Base-by-base conservation (phyloP, 2,329 filamentous ascomycete species). In the Atkinsonella hypoxylon region DNA sequence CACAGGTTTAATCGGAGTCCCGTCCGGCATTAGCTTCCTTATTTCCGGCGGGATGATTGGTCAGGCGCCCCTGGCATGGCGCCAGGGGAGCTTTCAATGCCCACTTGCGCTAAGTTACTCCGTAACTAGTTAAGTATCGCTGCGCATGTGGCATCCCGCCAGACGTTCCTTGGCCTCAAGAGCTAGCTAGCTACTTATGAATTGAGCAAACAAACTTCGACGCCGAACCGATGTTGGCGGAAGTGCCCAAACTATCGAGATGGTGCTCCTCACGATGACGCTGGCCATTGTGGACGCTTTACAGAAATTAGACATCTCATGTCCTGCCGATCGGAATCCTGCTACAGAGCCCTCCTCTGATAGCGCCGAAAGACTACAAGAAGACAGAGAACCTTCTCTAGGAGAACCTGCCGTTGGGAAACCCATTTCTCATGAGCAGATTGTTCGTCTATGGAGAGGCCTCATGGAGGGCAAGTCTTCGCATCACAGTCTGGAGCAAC, bases 191-290 rank as follows among this genome's bases (percentile, higher is more conserved):
- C 4, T 41, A 17, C 13, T 9, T 6, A 18, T 20, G 18, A 4
- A 18, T 41, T 18, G 39, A 12, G 18, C 17, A 20, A 4, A 5
- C 17, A 20, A 4, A 5, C 13, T 18, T 5, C 2, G 30, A 12
- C 17, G 30, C 43, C 31, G 26, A 45, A n/a, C 17, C 43, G 6
- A 34, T 47, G 20, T 22, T 26, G 13, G 34, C 49, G 11, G 18
- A 15, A 18, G 44, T 32, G 12, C 17, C 6, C 30, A 34, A 1
- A 12, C 38, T 40, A 22, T 36, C 50, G 54, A 4, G 2, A 91
- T 91, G 87, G 85, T 90, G 17, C 73, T 86, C 42, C 79, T 93
- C 41, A 87, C 82, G n/a, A 84, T 89, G 74, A 90, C 85, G 4
- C 65, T 77, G 58, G 71, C 78, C 57, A 79, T 87, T 31, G 78